Evolutionary conservation across 495 filamentous ascomycete genomes (phyloP), one percentile per base, ranked within the genome.

Genomic region (Umbilicaria muhlenbergii): DNA sequence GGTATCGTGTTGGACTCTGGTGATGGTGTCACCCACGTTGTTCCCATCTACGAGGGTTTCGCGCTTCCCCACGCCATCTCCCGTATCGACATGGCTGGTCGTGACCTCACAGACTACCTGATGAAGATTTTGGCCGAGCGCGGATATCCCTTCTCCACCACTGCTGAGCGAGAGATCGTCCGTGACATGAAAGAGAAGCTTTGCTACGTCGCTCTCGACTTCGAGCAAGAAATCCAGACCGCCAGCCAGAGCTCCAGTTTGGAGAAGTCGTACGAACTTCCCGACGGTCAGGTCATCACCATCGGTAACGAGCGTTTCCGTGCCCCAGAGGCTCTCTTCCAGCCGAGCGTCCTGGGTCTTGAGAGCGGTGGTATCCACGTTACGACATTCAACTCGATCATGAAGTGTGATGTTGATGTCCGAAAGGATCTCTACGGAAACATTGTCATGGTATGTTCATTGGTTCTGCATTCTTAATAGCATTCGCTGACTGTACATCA

Each of bases 161-260:
- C 91, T 52, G 91, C 91, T 67, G 91, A 98, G 77, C 92, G 93
- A 64, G 91, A 98, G 85, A 94, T 98, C 65, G 91, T 98, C 61
- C 92, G 91, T 74, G 85, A 94, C 68, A 96, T 98, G 75, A 96
- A 98, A 82, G 91, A 98, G 80, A 93, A 89, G 77, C 84, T 94
- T 50, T 95, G 91, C 77, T 98, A 96, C 75, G 89, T 98, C 65
- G 92, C 92, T 46, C 79, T 94, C 48, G 91, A 98, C 74, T 98
- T 98, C 60, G 91, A 98, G 75, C 91, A 98, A 72, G 91, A 98
- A 73, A 96, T 98, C 66, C 91, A 98, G 80, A 98, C 92, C 55
- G 92, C 91, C 55, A 89, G 86, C 65, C 91, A 98, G 74, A 82
- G 78, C 73, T 96, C 91, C 61, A 87, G 75, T 75, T 73, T 96